Evolutionary conservation across 192 early-diverging fungal species (phyloP), one percentile per base, ranked within the genome.

Genomic region (Lobosporangium transversale): DNA sequence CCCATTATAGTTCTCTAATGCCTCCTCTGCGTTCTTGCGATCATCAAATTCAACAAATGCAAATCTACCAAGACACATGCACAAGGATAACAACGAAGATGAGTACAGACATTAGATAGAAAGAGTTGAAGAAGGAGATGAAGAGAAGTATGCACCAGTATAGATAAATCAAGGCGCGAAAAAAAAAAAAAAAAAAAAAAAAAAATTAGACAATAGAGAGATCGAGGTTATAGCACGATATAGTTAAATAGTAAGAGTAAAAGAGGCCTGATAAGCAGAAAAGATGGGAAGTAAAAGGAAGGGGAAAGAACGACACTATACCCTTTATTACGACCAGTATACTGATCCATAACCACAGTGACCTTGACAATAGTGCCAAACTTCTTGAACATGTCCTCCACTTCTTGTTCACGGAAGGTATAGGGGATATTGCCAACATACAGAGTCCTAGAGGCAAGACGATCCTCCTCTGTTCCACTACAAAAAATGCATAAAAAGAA

Each of bases 271-370:
- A n/a, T n/a, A n/a, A n/a, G 31, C 12, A 62, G 23, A 20, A 5
- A 30, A 23, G n/a, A n/a, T n/a, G n/a, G n/a, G n/a, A n/a, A n/a
- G n/a, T n/a, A 53, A 29, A 23, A 23, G 30, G 30, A 5, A 29
- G 30, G 9, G 9, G 18, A 53, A 53, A 20, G 1, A 11, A 21
- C 14, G 14, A 20, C 10, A 18, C 47, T 23, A 30, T 82, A 92
- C 90, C 93, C 93, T 69, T 94, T 94, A 83, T 94, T 94, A n/a
- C 86, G 82, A 21, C 84, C 82, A 44, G 92, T 93, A 66, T 80
- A 83, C 35, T 88, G 81, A 60, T 94, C 93, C 61, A 86, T 53
- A n/a, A 90, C 92, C 40, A 94, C 87, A 35, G 90, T 90, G 35
- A 92, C 82, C 60, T 81, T 82, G 37, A 60, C 55, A 40, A 94